Base-by-base conservation (phyloP, 169 alveolate genomes). In the Amoebophrya sp. region DNA sequence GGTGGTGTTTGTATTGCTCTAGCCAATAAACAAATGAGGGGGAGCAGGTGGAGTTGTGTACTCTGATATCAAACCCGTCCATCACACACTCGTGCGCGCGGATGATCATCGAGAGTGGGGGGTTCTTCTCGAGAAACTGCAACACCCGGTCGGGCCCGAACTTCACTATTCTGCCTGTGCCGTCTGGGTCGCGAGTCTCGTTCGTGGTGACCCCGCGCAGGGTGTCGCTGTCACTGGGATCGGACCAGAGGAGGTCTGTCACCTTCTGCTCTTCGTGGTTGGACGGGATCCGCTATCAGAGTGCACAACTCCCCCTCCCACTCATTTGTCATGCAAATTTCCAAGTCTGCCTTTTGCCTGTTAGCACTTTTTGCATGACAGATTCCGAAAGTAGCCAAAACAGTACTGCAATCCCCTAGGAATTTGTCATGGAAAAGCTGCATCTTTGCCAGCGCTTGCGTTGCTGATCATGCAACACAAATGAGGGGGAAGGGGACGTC, bases 61-160 rank as follows among this genome's bases (percentile, higher is more conserved):
- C n/a, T n/a, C n/a, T n/a, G n/a, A n/a, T n/a, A n/a, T n/a, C n/a
- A n/a, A 47, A 32, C 0, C 99, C 99, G 95, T 98, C 99, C 99
- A 98, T 98, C n/a, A 99, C 99, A 93, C 99, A 99, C 95, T 99
- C 99, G 94, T 99, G 99, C 1, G 99, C 99, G 91, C 99, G 95
- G 90, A 97, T 89, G 89, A 97, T 95, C 92, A 97, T 96, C 89
- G 96, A 94, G 77, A 94, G 95, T 3, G 97, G 96, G 90, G 94
- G 95, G 94, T 97, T 97, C 40, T 94, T 95, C 32, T 95, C 95
- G n/a, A 97, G 95, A 92, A 97, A 97, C 92, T 95, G 95, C 93
- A 95, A 96, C 38, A 97, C 99, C 33, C 99, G 94, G 93, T 97
- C 98, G 0, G 98, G 98, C 7, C 99, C 99, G 94, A 97, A 99